A percentile compares a stretch with the other conserved stretches of the same genome.
Conservation (phyloP, 108 stramenopile species). For the Pseudonitzschia multiseries region DNA sequence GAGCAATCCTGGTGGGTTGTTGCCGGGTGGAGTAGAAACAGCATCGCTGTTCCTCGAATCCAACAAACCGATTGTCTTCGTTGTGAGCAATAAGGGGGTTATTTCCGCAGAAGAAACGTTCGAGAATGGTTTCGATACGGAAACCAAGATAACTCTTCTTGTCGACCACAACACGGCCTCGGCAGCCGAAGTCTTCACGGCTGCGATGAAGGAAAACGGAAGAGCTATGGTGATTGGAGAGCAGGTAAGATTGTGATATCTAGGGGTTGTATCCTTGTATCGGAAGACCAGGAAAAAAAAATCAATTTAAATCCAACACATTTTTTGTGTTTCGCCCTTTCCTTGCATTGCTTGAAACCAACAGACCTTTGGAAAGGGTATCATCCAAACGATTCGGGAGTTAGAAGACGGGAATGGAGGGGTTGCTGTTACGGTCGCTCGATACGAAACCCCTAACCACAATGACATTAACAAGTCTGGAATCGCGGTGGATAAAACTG, state of each 20-base stretch:
- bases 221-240: slow-evolving; percentile 73
- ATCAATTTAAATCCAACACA: not conserved
- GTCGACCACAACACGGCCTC: slow-evolving; percentile 86
- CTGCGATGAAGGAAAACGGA: slow-evolving; percentile 84
- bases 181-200: slow-evolving; percentile 89
- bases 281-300: not conserved
- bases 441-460: slow-evolving; percentile 87
- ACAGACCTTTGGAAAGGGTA: slow-evolving; percentile 90
- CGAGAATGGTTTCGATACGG: slow-evolving; percentile 62
- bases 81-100: slow-evolving; percentile 78
- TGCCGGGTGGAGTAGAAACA: slow-evolving; percentile 95
- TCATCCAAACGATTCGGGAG: slow-evolving; percentile 84
- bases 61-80: slow-evolving; percentile 76
- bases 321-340: not conserved
- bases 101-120: slow-evolving; percentile 73
- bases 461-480: slow-evolving; percentile 87
- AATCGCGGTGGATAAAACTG: slow-evolving; percentile 62
- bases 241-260: slow-evolving; percentile 12
- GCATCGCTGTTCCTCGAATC: slow-evolving; percentile 86
- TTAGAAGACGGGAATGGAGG: slow-evolving; percentile 76
- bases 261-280: not conserved
- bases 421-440: slow-evolving; percentile 85
- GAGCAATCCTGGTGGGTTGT: slow-evolving; percentile 92
- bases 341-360: not conserved
- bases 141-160: slow-evolving; percentile 69